These are phyloP conservation scores for Fusarium udum DNA, from an alignment of 2,329 filamentous ascomycete genomes.

Conservation along the genomic window DNA sequence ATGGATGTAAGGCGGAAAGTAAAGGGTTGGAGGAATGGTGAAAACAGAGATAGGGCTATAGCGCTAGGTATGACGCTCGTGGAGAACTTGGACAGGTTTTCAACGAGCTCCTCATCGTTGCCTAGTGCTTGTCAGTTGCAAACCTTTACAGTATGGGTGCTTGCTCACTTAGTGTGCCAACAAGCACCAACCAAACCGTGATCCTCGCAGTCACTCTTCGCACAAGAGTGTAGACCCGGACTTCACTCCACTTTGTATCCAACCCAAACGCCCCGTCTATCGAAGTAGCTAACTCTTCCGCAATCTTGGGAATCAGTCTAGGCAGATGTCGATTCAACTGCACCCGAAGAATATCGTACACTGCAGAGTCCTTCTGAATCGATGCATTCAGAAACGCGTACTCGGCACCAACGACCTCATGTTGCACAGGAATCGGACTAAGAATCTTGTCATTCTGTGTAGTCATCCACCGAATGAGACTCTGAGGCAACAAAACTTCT, in stretches of 20 bases:
- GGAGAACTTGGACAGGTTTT: neutral
- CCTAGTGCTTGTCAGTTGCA: neutral
- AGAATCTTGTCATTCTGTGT: neutral
- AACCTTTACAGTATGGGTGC: accelerated
- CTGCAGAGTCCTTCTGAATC: accelerated
- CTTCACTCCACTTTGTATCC: neutral
- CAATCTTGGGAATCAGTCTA: accelerated
- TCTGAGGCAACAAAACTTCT: accelerated
- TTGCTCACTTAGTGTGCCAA: neutral
- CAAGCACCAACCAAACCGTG: neutral
- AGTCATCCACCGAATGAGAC: neutral
- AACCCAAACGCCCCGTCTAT: neutral
- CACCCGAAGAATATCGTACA: neutral
- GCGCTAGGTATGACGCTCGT: neutral
- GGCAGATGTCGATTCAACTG: neutral
- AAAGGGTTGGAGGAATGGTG: neutral
- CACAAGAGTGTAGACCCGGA: neutral
- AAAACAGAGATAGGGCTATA: neutral
- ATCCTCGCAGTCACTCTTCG: neutral
- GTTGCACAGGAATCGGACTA: neutral
- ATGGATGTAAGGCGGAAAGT: neutral
- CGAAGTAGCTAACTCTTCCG: accelerated
- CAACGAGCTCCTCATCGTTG: neutral
- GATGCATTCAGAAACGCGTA: neutral
- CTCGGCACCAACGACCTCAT: neutral